These are phyloP conservation scores for Petunia secreta DNA, from an alignment of 257 asterid species.

Conservation along the genomic window DNA sequence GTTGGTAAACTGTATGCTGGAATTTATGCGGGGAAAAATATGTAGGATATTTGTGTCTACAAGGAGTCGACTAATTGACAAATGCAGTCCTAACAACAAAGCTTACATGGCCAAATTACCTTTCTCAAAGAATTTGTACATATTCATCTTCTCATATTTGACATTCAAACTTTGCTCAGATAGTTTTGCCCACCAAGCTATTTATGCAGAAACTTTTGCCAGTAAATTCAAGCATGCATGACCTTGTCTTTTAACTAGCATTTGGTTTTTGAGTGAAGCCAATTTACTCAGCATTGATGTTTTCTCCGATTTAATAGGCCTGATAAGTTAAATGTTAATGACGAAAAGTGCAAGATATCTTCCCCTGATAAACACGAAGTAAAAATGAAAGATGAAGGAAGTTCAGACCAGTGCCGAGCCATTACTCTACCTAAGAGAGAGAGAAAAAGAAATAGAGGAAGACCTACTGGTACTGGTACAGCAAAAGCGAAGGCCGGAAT, in stretches of 20 bases:
- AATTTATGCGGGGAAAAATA: background rate
- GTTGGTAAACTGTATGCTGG: conserved; percentile 14
- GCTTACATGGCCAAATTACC: conserved; percentile 3
- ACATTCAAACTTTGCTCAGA: background rate
- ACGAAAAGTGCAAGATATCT: conserved; percentile 30
- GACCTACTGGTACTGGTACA: conserved; percentile 45
- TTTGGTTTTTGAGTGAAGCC: background rate
- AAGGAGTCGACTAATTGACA: conserved; percentile 4
- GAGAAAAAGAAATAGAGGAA: conserved; percentile 53
- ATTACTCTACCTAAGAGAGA: conserved; percentile 52
- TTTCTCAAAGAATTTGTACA: background rate
- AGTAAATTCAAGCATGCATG: conserved; percentile 11
- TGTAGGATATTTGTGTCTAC: background rate
- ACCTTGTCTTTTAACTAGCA: background rate
- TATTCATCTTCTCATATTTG: conserved; percentile 7
- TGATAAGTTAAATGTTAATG: background rate
- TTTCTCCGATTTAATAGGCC: background rate
- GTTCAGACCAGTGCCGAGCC: conserved; percentile 40
- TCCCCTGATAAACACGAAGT: conserved; percentile 35
- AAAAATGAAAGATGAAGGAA: conserved; percentile 30
- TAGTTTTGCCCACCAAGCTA: background rate
- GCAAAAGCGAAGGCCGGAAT: conserved; percentile 42
- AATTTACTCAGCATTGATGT: background rate
- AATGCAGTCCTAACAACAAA: background rate
- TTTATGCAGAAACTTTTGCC: background rate